Evolutionary conservation across 441 rosid species (phyloP), one percentile per base, ranked within the genome.

Genomic region (Gossypium laxum): DNA sequence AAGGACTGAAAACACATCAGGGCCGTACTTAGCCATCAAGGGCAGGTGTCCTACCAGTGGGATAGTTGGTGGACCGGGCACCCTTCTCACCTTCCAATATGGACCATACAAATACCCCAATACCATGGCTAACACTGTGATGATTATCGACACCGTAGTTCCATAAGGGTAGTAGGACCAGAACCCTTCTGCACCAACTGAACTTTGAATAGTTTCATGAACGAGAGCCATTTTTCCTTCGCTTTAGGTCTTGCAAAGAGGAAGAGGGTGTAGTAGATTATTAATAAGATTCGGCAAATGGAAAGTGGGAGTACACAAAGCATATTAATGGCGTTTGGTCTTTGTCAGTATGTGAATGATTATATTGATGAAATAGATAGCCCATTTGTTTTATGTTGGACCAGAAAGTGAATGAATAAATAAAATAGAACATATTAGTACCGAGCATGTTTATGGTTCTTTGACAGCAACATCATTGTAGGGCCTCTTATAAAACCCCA

Each of bases 21-120:
- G 97, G 47, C 98, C 96, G 43, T 88, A 83, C 85, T 93, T 84
- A 10, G 97, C 93, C 83, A 93, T 85, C 80, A 89, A 78, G 17
- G 89, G 97, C 69, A 93, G 85, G 86, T 93, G 97, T 15, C 98
- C 98, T 52, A 93, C 52, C 14, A 93, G 78, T 10, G 98, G 98
- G 79, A 83, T 30, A 41, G 80, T 14, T 0, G 85, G 84, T 24
- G 96, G 94, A 1, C 98, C 96, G 0, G 98, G 98, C 4, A 91
- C 89, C 75, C 80, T 88, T 59, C 94, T 87, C 47, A 93, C 94
- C 22, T 87, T 79, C 96, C 96, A 89, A 12, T 85, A 88, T 2
- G 98, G 98, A 34, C 76, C 76, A 78, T 87, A 88, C 75, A 93
- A 73, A 81, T 93, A 93, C 26, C 75, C 79, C 61, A 84, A 18